Percentiles rank a stretch among this genome's conserved stretches.
These are phyloP conservation scores for Sporisorium graminicola DNA, from an alignment of 1,284 basidiomycete genomes.

Conservation along the genomic window DNA sequence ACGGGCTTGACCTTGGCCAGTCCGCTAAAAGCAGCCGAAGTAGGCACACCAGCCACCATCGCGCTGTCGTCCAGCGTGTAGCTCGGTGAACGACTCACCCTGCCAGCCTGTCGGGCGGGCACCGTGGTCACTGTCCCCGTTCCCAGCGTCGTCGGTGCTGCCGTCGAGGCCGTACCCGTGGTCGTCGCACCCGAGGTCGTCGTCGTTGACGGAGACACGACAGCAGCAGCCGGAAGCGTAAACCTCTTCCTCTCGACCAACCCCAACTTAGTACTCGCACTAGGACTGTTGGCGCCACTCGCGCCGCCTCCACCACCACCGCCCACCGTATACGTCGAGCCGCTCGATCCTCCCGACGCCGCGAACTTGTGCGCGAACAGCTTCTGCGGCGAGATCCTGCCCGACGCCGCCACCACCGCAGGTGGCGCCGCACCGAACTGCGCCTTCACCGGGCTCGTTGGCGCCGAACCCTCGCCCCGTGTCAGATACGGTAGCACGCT, in stretches of 20 bases:
- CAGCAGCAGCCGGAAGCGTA: slow-evolving; percentile 25
- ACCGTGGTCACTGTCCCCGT: slow-evolving; percentile 9
- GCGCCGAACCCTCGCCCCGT: not conserved
- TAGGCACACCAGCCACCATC: not conserved
- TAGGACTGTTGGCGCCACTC: not conserved
- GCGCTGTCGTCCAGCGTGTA: slow-evolving; percentile 15
- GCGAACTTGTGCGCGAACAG: slow-evolving; percentile 44
- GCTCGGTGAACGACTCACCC: slow-evolving; percentile 27
- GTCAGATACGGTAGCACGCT: not conserved
- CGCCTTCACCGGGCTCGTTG: slow-evolving; percentile 15
- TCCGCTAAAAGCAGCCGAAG: slow-evolving; percentile 29
- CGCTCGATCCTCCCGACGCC: not conserved
- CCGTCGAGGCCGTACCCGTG: too few relatives aligned
- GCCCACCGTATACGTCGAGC: not conserved
- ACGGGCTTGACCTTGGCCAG: slow-evolving; percentile 31
- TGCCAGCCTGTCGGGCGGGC: slow-evolving; percentile 12
- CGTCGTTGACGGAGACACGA: not conserved
- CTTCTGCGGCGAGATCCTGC: slow-evolving; percentile 46
- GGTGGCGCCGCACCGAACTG: slow-evolving; percentile 4
- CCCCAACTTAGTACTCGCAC: slow-evolving; percentile 22
- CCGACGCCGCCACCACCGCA: slow-evolving; percentile 3
- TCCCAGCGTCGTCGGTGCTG: not conserved
- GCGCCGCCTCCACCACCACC: too few relatives aligned
- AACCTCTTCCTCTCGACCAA: slow-evolving; percentile 52
- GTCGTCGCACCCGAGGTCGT: not conserved